A percentile compares a stretch with the other conserved stretches of the same genome.
phyloP scores from a whole-genome alignment of 1,139 yeast species.

The Wickerhamomyces sp. region DNA sequence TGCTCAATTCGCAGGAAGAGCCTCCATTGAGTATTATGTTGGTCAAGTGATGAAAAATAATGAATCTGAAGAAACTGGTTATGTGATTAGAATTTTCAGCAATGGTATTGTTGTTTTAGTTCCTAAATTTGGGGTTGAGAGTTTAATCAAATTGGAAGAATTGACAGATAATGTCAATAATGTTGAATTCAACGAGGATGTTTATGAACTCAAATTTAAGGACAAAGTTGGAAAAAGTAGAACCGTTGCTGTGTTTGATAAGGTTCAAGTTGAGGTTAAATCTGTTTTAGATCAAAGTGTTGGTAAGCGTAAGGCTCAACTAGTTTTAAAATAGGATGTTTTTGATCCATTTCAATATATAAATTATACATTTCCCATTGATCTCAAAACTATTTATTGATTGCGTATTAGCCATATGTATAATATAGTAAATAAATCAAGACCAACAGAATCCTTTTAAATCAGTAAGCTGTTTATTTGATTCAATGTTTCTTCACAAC shows the following conservation, averaged over 20 bases:
- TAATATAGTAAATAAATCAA: too few species aligned
- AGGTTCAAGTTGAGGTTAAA: slow-evolving; percentile 75
- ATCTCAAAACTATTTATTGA: too few species aligned
- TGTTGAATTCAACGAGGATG: slow-evolving; percentile 74
- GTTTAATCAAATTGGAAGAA: slow-evolving; percentile 77
- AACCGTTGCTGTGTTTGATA: slow-evolving; percentile 74
- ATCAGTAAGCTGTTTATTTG: not conserved
- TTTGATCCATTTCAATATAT: not conserved
- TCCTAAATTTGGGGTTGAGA: slow-evolving; percentile 97
- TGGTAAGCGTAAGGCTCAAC: slow-evolving; percentile 89
- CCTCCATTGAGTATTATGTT: slow-evolving; percentile 94
- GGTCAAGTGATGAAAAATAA: slow-evolving; percentile 91
- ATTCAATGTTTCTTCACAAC: slow-evolving; percentile 75
- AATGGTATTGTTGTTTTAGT: slow-evolving; percentile 95
- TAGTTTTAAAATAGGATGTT: slow-evolving; percentile 42
- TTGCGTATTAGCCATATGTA: not conserved
- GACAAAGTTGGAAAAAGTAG: slow-evolving; percentile 38
- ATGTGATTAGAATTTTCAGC: slow-evolving; percentile 84
- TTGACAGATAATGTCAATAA: slow-evolving; percentile 58
- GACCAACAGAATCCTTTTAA: too few species aligned
- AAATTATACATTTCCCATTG: too few species aligned
- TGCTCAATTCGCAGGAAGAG: slow-evolving; percentile 98
- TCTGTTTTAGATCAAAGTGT: slow-evolving; percentile 82
- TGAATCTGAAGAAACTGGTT: slow-evolving; percentile 79
- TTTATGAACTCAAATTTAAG: slow-evolving; percentile 59